Evolutionary conservation across 768 basidiomycete species (phyloP), one percentile per base, ranked within the genome.

Genomic region (Psilocybe cubensis): DNA sequence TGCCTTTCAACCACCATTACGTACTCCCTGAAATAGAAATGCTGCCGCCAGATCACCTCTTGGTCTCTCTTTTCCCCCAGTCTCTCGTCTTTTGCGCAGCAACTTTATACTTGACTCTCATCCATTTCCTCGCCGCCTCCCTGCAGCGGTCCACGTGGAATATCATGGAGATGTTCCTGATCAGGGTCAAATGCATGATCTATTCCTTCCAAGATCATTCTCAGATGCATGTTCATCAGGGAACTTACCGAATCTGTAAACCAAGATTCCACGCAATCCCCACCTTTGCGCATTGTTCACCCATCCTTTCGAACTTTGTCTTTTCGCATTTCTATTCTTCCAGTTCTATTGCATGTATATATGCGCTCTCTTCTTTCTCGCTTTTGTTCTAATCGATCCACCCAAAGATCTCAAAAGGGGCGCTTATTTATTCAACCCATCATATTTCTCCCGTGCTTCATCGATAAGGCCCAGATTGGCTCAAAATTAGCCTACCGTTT

Each of bases 391-490:
- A 25, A 17, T 54, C 42, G 24, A 31, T 27, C 18, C 23, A 35
- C 14, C 43, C 25, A 4, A 35, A 40, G 43, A 33, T 38, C 27
- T 45, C 25, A 20, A 45, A 47, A 5, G 57, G 27, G 51, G 57
- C 52, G 57, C 52, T 48, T 53, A 51, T 50, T 57, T 44, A 44
- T 49, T 25, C 50, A 40, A n/a, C 25, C 27, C 25, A 28, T 48
- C 28, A 28, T 48, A 29, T 48, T 31, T 31, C 28, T 29, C 47
- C 35, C 44, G 51, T 58, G 47, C 60, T 29, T 52, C 58, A 65
- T 65, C 63, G 63, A 65, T 65, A 65, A 59, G 48, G 47, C 46
- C 47, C 31, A 65, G 61, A 63, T 63, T 63, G 35, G 48, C 57
- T 60, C 55, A 51, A 57, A 59, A 50, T 63, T 61, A 63, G 42